A percentile compares a stretch with the other conserved stretches of the same genome.
Conservation (phyloP, 805 yeast species). For the Tetrapisispora namnaoensis region DNA sequence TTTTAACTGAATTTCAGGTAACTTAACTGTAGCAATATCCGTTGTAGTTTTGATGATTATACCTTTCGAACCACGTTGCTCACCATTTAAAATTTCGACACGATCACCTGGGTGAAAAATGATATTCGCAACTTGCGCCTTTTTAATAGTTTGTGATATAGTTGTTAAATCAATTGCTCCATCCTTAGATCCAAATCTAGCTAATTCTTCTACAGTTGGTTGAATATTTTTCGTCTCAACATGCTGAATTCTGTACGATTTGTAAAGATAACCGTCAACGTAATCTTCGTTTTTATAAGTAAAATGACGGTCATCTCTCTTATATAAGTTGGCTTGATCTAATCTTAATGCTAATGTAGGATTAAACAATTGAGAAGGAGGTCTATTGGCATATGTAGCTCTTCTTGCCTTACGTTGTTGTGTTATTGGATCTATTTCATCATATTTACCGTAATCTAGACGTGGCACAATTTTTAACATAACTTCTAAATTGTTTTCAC, state of each 20-base stretch:
- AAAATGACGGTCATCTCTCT: slow-evolving; percentile 55
- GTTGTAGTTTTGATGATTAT: slow-evolving; percentile 56
- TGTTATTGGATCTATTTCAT: slow-evolving; percentile 42
- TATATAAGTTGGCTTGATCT: slow-evolving; percentile 64
- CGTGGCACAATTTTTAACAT: slow-evolving; percentile 88
- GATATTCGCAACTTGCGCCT: slow-evolving; percentile 43
- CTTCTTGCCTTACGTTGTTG: slow-evolving; percentile 42
- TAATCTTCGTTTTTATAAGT: slow-evolving; percentile 82
- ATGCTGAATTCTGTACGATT: slow-evolving; percentile 75
- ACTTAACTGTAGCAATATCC: slow-evolving; percentile 46
- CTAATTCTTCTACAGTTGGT: slow-evolving; percentile 83
- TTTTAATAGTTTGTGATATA: slow-evolving; percentile 77
- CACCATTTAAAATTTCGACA: slow-evolving; percentile 87
- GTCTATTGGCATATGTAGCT: slow-evolving; percentile 55
- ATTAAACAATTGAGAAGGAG: slow-evolving; percentile 77
- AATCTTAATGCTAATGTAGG: slow-evolving; percentile 81
- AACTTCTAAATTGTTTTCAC: slow-evolving; percentile 94
- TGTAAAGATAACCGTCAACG: slow-evolving; percentile 75
- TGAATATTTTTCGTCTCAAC: slow-evolving; percentile 73
- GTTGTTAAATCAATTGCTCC: slow-evolving; percentile 84
- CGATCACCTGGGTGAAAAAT: slow-evolving; percentile 87
- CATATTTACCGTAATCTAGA: slow-evolving; percentile 72
- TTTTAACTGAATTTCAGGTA: slow-evolving; percentile 39
- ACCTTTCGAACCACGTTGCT: slow-evolving; percentile 84
- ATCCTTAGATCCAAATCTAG: slow-evolving; percentile 67